Conservation (phyloP, 2,329 filamentous ascomycete genomes). For the Penicillium polonicum region DNA sequence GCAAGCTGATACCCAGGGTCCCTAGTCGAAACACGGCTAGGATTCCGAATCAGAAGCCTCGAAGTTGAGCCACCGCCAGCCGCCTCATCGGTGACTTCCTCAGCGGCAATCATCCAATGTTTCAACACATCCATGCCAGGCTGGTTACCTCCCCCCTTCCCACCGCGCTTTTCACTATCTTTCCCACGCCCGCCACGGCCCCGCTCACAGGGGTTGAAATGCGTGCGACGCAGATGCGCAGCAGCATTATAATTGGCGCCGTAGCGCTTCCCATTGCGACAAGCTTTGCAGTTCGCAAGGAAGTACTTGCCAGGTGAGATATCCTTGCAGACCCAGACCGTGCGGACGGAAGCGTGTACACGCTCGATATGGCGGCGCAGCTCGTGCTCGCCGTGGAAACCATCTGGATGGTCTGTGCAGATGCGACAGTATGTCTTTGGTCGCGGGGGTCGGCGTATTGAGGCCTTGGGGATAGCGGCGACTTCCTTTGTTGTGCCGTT, state of each 20-base stretch:
- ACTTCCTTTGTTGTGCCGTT: slow-evolving; percentile 57
- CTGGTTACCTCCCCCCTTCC: slow-evolving; percentile 61
- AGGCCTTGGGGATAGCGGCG: slow-evolving; percentile 54
- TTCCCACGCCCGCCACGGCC: slow-evolving; percentile 56
- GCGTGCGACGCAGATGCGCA: slow-evolving; percentile 80
- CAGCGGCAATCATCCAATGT: slow-evolving; percentile 60
- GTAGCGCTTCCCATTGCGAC: slow-evolving; percentile 73
- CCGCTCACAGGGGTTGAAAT: slow-evolving; percentile 71
- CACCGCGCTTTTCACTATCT: slow-evolving; percentile 59
- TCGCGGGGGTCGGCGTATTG: slow-evolving; percentile 65
- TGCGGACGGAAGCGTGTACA: slow-evolving; percentile 62
- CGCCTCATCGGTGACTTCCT: slow-evolving; percentile 45
- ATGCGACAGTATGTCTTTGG: slow-evolving; percentile 68
- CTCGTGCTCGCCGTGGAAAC: slow-evolving; percentile 85
- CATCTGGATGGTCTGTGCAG: slow-evolving; percentile 71
- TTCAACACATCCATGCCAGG: slow-evolving; percentile 62
- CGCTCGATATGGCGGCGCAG: slow-evolving; percentile 66
- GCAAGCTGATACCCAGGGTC: slow-evolving; percentile 1
- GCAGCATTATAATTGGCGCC: slow-evolving; percentile 93
- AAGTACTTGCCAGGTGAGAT: slow-evolving; percentile 61
- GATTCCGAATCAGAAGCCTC: background rate
- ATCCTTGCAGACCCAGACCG: slow-evolving; percentile 64
- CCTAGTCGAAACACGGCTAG: background rate
- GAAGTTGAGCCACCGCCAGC: background rate
- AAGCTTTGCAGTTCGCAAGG: slow-evolving; percentile 80